Evolutionary conservation across 257 asterid genomes (phyloP), one percentile per base, ranked within the genome.

Genomic region (Asclepias syriaca): DNA sequence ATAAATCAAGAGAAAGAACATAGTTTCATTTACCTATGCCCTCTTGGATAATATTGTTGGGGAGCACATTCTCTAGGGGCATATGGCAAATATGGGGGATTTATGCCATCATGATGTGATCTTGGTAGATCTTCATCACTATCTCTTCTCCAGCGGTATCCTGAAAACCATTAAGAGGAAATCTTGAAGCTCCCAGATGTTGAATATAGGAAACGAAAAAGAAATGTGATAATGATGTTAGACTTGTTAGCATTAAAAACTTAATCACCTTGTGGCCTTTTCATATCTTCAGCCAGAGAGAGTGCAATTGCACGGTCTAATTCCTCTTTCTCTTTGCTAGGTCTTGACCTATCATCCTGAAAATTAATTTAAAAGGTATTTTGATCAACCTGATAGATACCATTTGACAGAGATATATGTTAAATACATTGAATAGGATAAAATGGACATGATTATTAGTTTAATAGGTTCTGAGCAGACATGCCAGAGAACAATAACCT

Each of bases 251-350:
- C 66, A 34, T 56, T 59, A 56, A 13, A 55, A 66, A 32, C 5
- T 18, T 27, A 55, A 64, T 51, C 74, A 89, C 92, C 97, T 63
- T 72, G 83, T 71, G 96, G 91, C 74, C 85, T 82, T 80, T 82
- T 87, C 66, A 84, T 77, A 82, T 85, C 93, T 76, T 92, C 99
- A 34, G 90, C 83, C 74, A 88, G 73, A 75, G 99, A 90, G 51
- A 84, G 94, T 32, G 95, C 94, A 77, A 87, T 86, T 56, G 98
- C 98, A 60, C 89, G 91, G 67, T 95, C 96, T 61, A 95, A 69
- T 77, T 95, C 99, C 79, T 90, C 96, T 67, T 85, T 85, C 57
- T 92, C 96, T 80, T 81, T 87, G 57, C 69, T 79, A 61, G 83
- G 74, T 66, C 90, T 83, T 65, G 96, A 45, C 19, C 83, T 87